phyloP scores from a whole-genome alignment of 1,284 basidiomycete species.

The Rhodotorula mucilaginosa region DNA sequence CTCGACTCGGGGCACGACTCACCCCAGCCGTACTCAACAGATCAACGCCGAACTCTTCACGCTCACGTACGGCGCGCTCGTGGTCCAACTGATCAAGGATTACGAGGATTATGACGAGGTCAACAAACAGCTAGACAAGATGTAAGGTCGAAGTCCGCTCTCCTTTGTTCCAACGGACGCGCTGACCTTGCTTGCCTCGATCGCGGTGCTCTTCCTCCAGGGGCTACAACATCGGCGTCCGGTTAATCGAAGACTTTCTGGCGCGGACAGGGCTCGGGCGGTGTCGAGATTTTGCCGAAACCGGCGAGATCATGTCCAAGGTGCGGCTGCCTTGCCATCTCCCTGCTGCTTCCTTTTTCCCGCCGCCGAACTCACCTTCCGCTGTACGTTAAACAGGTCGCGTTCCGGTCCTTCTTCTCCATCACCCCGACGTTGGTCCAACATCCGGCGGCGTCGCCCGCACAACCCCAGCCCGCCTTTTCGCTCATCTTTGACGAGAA shows the following conservation, averaged over 20 bases:
- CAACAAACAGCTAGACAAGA: constrained; percentile 64
- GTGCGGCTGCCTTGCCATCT: constrained; percentile 51
- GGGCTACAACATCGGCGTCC: constrained; percentile 97
- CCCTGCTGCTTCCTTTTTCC: not conserved
- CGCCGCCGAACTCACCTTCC: not conserved
- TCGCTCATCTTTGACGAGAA: constrained; percentile 90
- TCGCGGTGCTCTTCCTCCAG: constrained; percentile 57
- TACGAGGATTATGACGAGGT: constrained; percentile 93
- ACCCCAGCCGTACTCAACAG: not conserved
- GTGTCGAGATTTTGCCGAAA: constrained; percentile 87
- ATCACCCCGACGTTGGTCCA: constrained; percentile 82
- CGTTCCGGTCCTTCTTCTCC: constrained; percentile 98
- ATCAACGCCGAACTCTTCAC: constrained; percentile 92
- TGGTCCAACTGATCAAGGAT: constrained; percentile 97
- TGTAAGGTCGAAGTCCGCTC: constrained; percentile 49
- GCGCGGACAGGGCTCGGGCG: constrained; percentile 80
- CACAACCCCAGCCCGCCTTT: constrained; percentile 60
- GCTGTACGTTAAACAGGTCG: constrained; percentile 63
- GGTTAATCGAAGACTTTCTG: constrained; percentile 96
- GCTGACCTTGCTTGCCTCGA: not conserved
- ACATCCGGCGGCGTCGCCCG: constrained; percentile 52
- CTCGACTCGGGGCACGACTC: not conserved
- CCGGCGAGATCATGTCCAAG: constrained; percentile 89
- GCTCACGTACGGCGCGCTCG: constrained; percentile 93
- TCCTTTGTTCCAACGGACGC: not conserved